Evolutionary conservation across 805 yeast species (phyloP), one percentile per base, ranked within the genome.

Genomic region (Candida orba): DNA sequence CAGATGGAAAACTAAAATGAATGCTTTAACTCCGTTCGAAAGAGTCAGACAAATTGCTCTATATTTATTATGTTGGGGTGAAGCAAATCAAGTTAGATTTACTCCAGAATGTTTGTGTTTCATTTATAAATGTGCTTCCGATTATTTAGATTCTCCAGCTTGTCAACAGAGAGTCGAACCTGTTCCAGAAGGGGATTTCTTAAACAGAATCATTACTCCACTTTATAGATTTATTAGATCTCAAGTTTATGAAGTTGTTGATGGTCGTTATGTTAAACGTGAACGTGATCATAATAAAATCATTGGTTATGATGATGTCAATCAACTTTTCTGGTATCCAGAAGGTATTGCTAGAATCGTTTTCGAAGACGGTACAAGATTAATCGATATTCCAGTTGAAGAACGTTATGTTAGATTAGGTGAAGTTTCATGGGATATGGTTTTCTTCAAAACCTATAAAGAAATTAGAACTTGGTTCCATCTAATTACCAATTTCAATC

Each of bases 251-350:
- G 93, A 84, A 66, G 77, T 84, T 54, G 75, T 76, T 50, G 88
- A 84, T 54, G 93, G 93, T 47, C 80, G 88, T 66, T 84, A 76
- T 55, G 82, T 84, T 48, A 84, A 84, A 65, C 82, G 95, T 69
- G 93, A 85, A 71, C 80, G 71, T 61, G 95, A 85, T 64, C 95
- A 85, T 67, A 81, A 81, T 68, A 71, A 79, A 52, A 71, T 85
- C 51, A 76, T 85, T 58, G 95, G 99, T 66, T 93, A 93, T 66
- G 99, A 93, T 72, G 99, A 93, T 73, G 95, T 93, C 48, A 93
- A 93, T 68, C 99, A 93, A 74, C 76, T 93, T 57, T 93, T 95
- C 71, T 93, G 99, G 99, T 93, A 95, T 69, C 97, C 98, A 39
- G 98, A 95, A 70, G 99, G 99, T 75, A 85, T 93, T 52, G 82